These are phyloP conservation scores for Apiotrichum veenhuisii DNA, from an alignment of 1,284 basidiomycete genomes.

Conservation along the genomic window DNA sequence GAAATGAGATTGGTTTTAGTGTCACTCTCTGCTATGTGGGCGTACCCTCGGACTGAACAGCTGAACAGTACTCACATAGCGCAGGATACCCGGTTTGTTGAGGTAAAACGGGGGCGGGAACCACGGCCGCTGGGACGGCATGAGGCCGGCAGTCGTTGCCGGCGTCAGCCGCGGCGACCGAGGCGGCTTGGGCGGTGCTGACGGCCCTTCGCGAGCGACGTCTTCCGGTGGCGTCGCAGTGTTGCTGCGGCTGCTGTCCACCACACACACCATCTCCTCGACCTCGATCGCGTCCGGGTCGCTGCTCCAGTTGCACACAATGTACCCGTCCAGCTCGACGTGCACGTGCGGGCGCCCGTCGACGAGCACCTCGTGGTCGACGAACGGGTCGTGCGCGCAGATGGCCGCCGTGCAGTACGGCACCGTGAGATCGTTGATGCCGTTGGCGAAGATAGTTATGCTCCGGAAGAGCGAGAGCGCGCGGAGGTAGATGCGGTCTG, in stretches of 20 bases:
- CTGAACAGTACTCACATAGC: constrained; percentile 30
- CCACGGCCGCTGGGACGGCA: constrained; percentile 12
- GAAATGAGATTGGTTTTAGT: too few relatives aligned
- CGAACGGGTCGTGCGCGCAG: constrained; percentile 66
- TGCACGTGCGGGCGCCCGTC: constrained; percentile 49
- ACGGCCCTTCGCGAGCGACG: not conserved
- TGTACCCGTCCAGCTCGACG: constrained; percentile 54
- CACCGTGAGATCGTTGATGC: constrained; percentile 75
- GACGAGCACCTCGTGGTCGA: constrained; percentile 49
- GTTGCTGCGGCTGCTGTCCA: not conserved
- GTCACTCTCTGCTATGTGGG: too few relatives aligned
- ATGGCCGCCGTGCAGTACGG: constrained; percentile 76
- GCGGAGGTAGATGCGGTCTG: constrained; percentile 72
- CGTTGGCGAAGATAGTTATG: constrained; percentile 78
- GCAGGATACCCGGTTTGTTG: constrained; percentile 27
- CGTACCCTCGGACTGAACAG: too few relatives aligned
- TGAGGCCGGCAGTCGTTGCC: not conserved
- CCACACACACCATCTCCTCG: constrained; percentile 11
- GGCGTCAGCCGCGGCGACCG: constrained; percentile 2
- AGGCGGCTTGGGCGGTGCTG: not conserved
- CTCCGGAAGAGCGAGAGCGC: constrained; percentile 67
- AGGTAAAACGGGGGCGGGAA: constrained; percentile 37
- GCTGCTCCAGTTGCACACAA: constrained; percentile 18
- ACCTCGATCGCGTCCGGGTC: constrained; percentile 27
- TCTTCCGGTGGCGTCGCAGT: not conserved